Base-by-base conservation (phyloP, 2,329 filamentous ascomycete species). In the Intubia oerlemansii region DNA sequence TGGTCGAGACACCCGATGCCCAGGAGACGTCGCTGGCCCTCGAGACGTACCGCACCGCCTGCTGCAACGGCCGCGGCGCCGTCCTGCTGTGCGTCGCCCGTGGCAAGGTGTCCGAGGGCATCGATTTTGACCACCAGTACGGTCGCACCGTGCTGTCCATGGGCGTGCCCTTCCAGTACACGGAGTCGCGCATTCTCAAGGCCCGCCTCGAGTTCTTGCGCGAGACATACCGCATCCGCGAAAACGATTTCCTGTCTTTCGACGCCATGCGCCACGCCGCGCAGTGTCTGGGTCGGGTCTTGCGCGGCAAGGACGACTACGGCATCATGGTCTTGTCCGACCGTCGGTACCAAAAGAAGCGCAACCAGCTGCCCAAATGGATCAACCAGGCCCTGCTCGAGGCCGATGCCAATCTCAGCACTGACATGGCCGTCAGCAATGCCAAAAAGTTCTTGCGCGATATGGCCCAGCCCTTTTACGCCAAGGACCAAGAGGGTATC, bases 281-380 rank as follows among this genome's bases (percentile, higher is more conserved):
- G 1, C 88, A 98, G 47, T 98, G 88, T 44, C 59, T 98, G 2
- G 90, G 88, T 10, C 84, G 88, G 46, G 88, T 98, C 24, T 57
- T 98, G 36, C 66, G 88, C 42, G 88, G 88, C 15, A 98, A 98
- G 49, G 90, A 98, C 45, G 88, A 98, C 50, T 98, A 98, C 49
- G 88, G 88, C n/a, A 80, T 98, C 57, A 98, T 98, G 88, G 85
- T 98, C 5, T 61, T 98, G 17, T 88, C 90, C 3, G 88, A 98
- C 48, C 73, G 80, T 24, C 70, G 88, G 12, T 98, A 93, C 50
- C 74, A 81, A 46, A 90, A 88, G 55, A 95, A 95, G 53, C 64
- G 82, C 21, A 61, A 52, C 4, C 90, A 98, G 51, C 59, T 98
- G 17, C 88, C 88, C 9, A 92, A 92, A 47, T 98, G 88, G 88